These are phyloP conservation scores for Diaporthe helianthi DNA, from an alignment of 2,329 filamentous ascomycete species.

Conservation along the genomic window DNA sequence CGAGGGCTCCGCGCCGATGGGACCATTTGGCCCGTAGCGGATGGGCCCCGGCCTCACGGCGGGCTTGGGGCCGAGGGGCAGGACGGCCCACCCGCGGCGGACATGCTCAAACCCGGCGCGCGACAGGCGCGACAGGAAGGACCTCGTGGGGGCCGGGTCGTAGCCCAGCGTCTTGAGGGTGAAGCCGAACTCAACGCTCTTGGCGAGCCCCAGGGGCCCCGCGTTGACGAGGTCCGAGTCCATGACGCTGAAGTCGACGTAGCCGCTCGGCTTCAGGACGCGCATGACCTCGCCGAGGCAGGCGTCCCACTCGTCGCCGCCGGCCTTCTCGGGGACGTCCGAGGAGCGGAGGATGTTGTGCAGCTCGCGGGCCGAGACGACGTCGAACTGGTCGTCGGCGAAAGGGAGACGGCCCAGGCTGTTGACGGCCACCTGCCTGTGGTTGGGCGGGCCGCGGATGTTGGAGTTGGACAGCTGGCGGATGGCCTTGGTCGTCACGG, in stretches of 20 bases:
- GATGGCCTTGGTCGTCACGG: constrained; percentile 77
- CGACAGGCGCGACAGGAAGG: constrained; percentile 77
- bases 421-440: constrained; percentile 80
- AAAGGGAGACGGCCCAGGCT: constrained; percentile 85
- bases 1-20: constrained; percentile 41
- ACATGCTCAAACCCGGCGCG: constrained; percentile 80
- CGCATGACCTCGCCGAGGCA: constrained; percentile 88
- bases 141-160: constrained; percentile 82
- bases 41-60: constrained; percentile 46
- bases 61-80: constrained; percentile 73
- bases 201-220: constrained; percentile 78
- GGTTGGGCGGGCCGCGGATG: constrained; percentile 84
- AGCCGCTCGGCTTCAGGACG: constrained; percentile 90
- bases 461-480: constrained; percentile 75
- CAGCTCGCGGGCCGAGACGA: constrained; percentile 87
- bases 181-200: constrained; percentile 91
- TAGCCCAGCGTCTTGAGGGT: constrained; percentile 89
- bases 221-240: constrained; percentile 91
- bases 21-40: constrained; percentile 49
- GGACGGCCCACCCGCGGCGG: constrained; percentile 85
- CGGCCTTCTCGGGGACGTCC: constrained; percentile 59
- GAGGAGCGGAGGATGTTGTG: constrained; percentile 82
- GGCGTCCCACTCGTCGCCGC: constrained; percentile 83
- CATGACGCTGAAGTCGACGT: constrained; percentile 88
- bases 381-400: constrained; percentile 83